Percentiles rank a stretch among this genome's conserved stretches.
Conservation (phyloP, 2,329 filamentous ascomycete genomes). For the Plenodomus tracheiphilus region DNA sequence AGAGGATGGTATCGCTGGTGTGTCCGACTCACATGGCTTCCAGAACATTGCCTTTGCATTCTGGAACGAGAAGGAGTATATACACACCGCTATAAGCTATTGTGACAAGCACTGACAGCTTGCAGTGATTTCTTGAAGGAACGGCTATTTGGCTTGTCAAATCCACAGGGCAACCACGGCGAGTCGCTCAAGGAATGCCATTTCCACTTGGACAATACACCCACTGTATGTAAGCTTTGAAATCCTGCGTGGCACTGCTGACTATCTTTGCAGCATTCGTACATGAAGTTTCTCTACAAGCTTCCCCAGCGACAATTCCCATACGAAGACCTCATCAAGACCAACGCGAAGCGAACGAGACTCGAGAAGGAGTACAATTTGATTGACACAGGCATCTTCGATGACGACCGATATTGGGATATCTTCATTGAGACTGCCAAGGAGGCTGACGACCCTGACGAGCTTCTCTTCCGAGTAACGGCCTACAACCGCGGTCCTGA, state of each 20-base stretch:
- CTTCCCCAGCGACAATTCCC: slow-evolving; percentile 91
- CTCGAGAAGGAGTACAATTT: slow-evolving; percentile 89
- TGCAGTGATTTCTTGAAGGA: slow-evolving; percentile 88
- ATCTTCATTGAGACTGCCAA: slow-evolving; percentile 97
- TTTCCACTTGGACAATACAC: slow-evolving; percentile 95
- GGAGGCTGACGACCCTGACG: slow-evolving; percentile 86
- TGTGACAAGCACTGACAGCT: slow-evolving; percentile 44
- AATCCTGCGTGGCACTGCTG: slow-evolving; percentile 41
- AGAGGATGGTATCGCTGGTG: slow-evolving; percentile 94
- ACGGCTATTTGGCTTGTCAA: slow-evolving; percentile 90
- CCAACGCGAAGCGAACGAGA: slow-evolving; percentile 77
- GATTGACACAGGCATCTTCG: slow-evolving; percentile 83
- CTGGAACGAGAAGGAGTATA: slow-evolving; percentile 95
- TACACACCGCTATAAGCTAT: slow-evolving; percentile 7
- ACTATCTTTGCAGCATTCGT: slow-evolving; percentile 71
- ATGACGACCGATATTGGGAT: slow-evolving; percentile 92
- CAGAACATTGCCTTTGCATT: slow-evolving; percentile 96
- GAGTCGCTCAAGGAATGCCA: slow-evolving; percentile 97
- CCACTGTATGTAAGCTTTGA: slow-evolving; percentile 57
- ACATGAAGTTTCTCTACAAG: slow-evolving; percentile 99
- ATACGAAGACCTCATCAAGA: slow-evolving; percentile 82
- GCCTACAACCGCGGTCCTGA: slow-evolving; percentile 95
- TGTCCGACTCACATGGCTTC: slow-evolving; percentile 87
- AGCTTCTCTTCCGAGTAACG: slow-evolving; percentile 90
- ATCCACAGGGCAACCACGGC: slow-evolving; percentile 95